phyloP scores from a whole-genome alignment of 2,329 filamentous ascomycete species.

The Mycosphaerella sp. region DNA sequence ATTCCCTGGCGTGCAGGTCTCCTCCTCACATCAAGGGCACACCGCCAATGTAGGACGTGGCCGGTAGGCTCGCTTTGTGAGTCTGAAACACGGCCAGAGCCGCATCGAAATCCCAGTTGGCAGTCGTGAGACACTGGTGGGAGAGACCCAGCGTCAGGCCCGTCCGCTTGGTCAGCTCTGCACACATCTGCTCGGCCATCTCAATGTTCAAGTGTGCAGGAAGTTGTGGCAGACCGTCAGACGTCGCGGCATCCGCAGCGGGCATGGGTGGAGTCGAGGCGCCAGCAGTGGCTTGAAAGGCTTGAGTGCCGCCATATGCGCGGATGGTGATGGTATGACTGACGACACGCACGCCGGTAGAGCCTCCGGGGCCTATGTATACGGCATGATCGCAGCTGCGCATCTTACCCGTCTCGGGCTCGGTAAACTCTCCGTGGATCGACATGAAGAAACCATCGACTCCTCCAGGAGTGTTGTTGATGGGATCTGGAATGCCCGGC shows the following conservation, averaged over 20 bases:
- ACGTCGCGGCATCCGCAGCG: slow-evolving; percentile 13
- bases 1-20: too few species aligned
- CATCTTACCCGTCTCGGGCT: slow-evolving; percentile 52
- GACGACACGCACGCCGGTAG: slow-evolving; percentile 63
- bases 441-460: slow-evolving; percentile 73
- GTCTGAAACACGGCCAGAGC: slow-evolving; percentile 70
- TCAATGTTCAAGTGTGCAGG: slow-evolving; percentile 29
- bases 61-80: slow-evolving; percentile 54
- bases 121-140: slow-evolving; percentile 71
- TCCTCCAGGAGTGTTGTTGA: slow-evolving; percentile 55
- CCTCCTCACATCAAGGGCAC: slow-evolving; percentile 5
- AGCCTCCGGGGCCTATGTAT: slow-evolving; percentile 58
- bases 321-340: slow-evolving; percentile 72
- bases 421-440: slow-evolving; percentile 79
- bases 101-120: slow-evolving; percentile 70
- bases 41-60: slow-evolving; percentile 36
- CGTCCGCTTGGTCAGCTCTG: slow-evolving; percentile 68
- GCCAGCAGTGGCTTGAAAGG: slow-evolving; percentile 39
- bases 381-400: slow-evolving; percentile 80
- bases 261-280: slow-evolving; percentile 28
- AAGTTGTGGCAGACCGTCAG: slow-evolving; percentile 19
- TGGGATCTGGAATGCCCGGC: slow-evolving; percentile 63
- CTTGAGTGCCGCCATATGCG: slow-evolving; percentile 54
- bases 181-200: slow-evolving; percentile 51
- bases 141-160: slow-evolving; percentile 75